Conservation (phyloP, 176 grass and related monocot genomes). For the Phyllostachys edulis region DNA sequence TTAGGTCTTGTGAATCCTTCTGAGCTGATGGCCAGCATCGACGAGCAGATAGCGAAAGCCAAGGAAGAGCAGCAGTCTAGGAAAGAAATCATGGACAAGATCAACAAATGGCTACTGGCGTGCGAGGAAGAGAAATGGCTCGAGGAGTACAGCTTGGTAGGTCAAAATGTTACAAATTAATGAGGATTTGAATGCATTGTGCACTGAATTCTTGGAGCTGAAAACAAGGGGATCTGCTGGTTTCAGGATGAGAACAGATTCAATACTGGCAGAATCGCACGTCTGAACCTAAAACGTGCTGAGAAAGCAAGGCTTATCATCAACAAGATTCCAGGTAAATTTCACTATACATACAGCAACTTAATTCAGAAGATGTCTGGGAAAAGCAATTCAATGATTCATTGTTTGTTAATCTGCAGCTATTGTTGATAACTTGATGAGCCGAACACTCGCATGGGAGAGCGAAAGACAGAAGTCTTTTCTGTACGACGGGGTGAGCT, state of each 20-base stretch:
- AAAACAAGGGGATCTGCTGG: background rate
- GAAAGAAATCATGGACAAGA: slow-evolving; percentile 69
- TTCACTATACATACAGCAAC: background rate
- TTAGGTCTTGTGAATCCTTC: slow-evolving; percentile 57
- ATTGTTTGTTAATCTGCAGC: background rate
- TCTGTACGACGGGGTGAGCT: slow-evolving; percentile 57
- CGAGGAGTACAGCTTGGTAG: slow-evolving; percentile 45
- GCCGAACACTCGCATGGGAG: slow-evolving; percentile 56
- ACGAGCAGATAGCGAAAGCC: slow-evolving; percentile 51
- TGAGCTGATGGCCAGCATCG: slow-evolving; percentile 56
- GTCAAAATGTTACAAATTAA: background rate
- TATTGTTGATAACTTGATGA: slow-evolving; percentile 56
- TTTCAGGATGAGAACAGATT: slow-evolving; percentile 63
- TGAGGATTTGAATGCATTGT: background rate
- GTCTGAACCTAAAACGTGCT: slow-evolving; percentile 59
- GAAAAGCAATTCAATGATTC: background rate
- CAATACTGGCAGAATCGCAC: slow-evolving; percentile 53
- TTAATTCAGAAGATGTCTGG: background rate
- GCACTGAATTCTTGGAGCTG: background rate
- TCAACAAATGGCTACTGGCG: slow-evolving; percentile 63
- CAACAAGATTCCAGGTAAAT: slow-evolving; percentile 56
- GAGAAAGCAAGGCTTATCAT: slow-evolving; percentile 59
- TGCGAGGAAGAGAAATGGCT: slow-evolving; percentile 75
- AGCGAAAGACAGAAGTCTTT: slow-evolving; percentile 57
- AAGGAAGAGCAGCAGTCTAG: slow-evolving; percentile 49